These are phyloP conservation scores for Tricharina praecox DNA, from an alignment of 495 filamentous ascomycete genomes.

Conservation along the genomic window DNA sequence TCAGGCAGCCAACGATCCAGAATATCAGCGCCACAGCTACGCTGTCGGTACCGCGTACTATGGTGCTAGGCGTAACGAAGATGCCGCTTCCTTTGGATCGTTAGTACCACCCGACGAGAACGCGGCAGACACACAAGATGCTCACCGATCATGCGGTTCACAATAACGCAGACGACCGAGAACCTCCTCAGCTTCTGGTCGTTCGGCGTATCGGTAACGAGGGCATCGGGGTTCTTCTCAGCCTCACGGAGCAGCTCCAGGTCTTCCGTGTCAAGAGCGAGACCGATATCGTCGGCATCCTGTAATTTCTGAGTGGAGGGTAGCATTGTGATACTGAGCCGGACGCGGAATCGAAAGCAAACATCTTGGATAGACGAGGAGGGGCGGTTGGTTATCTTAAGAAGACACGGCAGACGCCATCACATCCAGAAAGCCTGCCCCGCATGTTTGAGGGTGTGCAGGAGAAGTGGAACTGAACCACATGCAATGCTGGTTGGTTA, in stretches of 20 bases:
- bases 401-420: no score
- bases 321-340: no score
- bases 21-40: constrained; percentile 30
- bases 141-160: constrained; percentile 23
- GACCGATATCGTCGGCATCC: not conserved
- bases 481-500: no score
- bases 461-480: no score
- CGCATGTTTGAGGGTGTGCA: no score
- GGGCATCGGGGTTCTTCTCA: constrained; percentile 8
- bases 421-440: no score
- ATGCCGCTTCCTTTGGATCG: constrained; percentile 26
- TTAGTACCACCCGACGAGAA: constrained; percentile 7
- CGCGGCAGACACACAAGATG: constrained; percentile 1
- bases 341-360: no score
- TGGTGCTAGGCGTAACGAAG: constrained; percentile 36
- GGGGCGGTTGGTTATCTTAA: no score
- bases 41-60: constrained; percentile 35
- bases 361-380: no score
- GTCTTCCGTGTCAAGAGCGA: constrained; percentile 7
- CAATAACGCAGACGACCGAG: constrained; percentile 33
- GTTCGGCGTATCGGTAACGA: constrained; percentile 9
- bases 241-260: constrained; percentile 8
- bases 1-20: constrained; percentile 29
- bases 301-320: no score
- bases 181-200: constrained; percentile 26